Base-by-base conservation (phyloP, 2,329 filamentous ascomycete species). In the Aspergillus arachidicola region DNA sequence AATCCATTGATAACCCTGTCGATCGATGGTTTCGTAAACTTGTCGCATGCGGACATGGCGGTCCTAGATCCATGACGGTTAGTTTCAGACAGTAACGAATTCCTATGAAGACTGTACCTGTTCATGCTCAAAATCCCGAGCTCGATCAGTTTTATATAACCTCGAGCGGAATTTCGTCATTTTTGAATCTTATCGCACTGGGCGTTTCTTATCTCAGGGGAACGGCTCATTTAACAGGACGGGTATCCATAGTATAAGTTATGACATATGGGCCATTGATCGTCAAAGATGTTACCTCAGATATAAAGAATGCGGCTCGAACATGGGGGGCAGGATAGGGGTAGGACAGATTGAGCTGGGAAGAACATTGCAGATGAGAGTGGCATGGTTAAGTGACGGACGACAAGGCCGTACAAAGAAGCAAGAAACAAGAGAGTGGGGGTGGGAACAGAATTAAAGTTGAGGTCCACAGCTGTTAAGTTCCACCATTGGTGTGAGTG, bases 11-110 rank as follows among this genome's bases (percentile, higher is more conserved):
- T 74, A 81, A 7, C 68, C 69, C 62, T 80, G 78, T 38, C 78
- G 75, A 68, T 81, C 79, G 66, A 81, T 80, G 1, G 78, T 80
- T 60, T 79, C 77, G 64, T 81, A 81, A 58, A 81, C 78, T 66
- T 80, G 78, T 64, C 77, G 76, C 66, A 76, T 79, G 59, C 79
- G 78, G 12, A 80, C 76, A 72, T 77, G 74, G 64, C 78, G 78
- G 68, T 80, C 78, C 77, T 79, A 64, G 51, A 34, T 32, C 5
- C 28, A 19, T 32, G 32, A 43, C 7, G 28, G 41, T 57, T 4
- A 57, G 38, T 32, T 45, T 43, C 30, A 38, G 36, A 16, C 34
- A 36, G 16, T 11, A 38, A 57, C 10, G 10, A 26, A 38, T 7
- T 36, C 21, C 3, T 5, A 38, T 16, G 21, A n/a, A 41, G 30